Evolutionary conservation across 306 rosid genomes (phyloP).

Genomic region (Quercus robur): DNA sequence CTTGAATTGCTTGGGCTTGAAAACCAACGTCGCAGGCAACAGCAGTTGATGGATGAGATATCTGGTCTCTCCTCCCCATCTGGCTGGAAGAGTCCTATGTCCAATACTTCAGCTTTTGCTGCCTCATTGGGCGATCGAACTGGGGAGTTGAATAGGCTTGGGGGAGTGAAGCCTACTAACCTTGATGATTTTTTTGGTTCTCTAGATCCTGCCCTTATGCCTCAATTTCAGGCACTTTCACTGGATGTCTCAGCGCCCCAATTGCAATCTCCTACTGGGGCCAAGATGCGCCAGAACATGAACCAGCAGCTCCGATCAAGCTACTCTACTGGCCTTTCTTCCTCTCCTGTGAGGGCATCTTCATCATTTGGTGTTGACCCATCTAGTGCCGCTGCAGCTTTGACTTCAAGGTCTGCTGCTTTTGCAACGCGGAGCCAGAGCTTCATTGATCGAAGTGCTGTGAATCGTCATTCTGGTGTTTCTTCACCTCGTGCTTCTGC

Average conservation of each 20-base stretch:
- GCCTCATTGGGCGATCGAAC: conserved; percentile 36
- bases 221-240: conserved; percentile 59
- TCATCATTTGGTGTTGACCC: conserved; percentile 33
- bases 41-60: conserved; percentile 51
- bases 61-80: conserved; percentile 50
- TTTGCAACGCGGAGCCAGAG: conserved; percentile 70
- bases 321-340: conserved; percentile 36
- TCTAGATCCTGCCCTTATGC: conserved; percentile 43
- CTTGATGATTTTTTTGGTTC: conserved; percentile 58
- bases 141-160: conserved; percentile 46
- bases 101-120: conserved; percentile 32
- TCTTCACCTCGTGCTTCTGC: conserved; percentile 38
- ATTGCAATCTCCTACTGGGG: conserved; percentile 51
- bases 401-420: conserved; percentile 52
- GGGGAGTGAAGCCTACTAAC: conserved; percentile 53
- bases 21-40: conserved; percentile 48
- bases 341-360: conserved; percentile 49
- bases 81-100: conserved; percentile 51
- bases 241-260: conserved; percentile 45
- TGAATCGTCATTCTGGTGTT: conserved; percentile 41
- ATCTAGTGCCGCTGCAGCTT: conserved; percentile 30
- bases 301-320: conserved; percentile 47
- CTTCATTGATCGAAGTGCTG: conserved; percentile 48
- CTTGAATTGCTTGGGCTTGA: conserved; percentile 42
- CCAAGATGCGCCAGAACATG: conserved; percentile 47